A percentile compares a stretch with the other conserved stretches of the same genome.
phyloP scores from a whole-genome alignment of 305 asterid genomes.

The Lippia alba region DNA sequence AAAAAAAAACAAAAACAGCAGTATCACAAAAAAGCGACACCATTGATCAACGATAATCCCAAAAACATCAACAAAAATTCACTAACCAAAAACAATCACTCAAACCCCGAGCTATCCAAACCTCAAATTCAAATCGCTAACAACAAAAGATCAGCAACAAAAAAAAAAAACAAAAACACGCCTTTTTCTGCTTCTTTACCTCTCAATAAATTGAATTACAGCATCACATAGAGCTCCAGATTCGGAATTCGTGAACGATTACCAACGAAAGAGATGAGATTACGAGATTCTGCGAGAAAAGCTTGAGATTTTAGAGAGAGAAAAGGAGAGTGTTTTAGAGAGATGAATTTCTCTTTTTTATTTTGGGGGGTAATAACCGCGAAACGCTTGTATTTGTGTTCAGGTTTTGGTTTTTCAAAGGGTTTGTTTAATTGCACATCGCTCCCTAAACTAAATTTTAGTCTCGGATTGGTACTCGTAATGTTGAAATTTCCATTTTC shows the following conservation, averaged over 20 bases:
- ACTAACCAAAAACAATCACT: background rate
- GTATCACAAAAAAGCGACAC: background rate
- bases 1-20: background rate
- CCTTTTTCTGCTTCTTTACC: constrained; percentile 36
- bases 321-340: constrained; percentile 32
- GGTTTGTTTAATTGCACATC: constrained; percentile 30
- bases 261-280: constrained; percentile 21
- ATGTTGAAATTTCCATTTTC: background rate
- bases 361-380: constrained; percentile 53
- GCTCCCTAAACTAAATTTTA: constrained; percentile 1
- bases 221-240: constrained; percentile 36
- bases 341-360: constrained; percentile 27
- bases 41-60: constrained; percentile 34
- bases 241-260: constrained; percentile 21
- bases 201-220: constrained; percentile 39
- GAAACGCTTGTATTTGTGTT: constrained; percentile 50
- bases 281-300: constrained; percentile 30
- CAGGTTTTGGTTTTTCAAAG: constrained; percentile 35
- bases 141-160: constrained; percentile 31
- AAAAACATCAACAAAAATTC: constrained; percentile 1
- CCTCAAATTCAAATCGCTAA: constrained; percentile 41
- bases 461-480: background rate
- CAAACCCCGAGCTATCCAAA: constrained; percentile 23
- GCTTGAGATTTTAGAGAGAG: constrained; percentile 39
- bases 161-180: constrained; percentile 1